These are phyloP conservation scores for Annulohypoxylon nitens DNA, from an alignment of 495 filamentous ascomycete genomes.

Conservation along the genomic window DNA sequence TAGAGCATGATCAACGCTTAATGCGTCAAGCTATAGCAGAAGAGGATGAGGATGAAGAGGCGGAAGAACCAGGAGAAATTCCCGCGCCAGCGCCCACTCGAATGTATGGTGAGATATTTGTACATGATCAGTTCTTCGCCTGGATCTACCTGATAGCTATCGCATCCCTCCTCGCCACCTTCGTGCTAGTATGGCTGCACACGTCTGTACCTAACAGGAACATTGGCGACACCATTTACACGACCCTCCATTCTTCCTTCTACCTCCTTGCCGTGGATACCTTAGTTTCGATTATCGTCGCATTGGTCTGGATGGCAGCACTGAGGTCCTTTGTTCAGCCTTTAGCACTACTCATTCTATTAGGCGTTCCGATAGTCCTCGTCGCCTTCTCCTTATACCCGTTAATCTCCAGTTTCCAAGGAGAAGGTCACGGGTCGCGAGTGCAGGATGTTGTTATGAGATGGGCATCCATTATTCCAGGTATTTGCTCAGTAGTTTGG, in stretches of 20 bases:
- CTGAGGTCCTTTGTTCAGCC: constrained; percentile 86
- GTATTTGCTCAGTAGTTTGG: constrained; percentile 81
- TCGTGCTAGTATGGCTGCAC: constrained; percentile 88
- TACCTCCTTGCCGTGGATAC: constrained; percentile 92
- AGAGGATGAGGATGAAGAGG: constrained; percentile 49
- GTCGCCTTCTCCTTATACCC: constrained; percentile 92
- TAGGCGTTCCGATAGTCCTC: constrained; percentile 87
- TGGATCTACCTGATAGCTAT: constrained; percentile 88
- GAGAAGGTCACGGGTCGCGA: constrained; percentile 73
- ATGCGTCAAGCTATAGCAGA: constrained; percentile 52
- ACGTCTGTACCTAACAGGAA: constrained; percentile 76
- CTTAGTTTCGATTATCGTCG: constrained; percentile 86
- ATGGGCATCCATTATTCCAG: constrained; percentile 83
- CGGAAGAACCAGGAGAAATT: constrained; percentile 39
- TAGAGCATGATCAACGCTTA: constrained; percentile 50
- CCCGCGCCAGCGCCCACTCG: constrained; percentile 43
- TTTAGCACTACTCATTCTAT: constrained; percentile 79
- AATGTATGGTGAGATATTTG: constrained; percentile 63
- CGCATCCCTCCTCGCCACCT: constrained; percentile 85
- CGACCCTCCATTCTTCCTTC: constrained; percentile 86
- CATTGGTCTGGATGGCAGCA: constrained; percentile 89
- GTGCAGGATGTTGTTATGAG: constrained; percentile 92
- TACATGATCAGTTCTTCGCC: constrained; percentile 91
- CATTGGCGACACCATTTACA: constrained; percentile 91
- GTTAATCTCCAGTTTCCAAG: constrained; percentile 88